Evolutionary conservation across 1,139 yeast species (phyloP).

Genomic region (Suhomyces taliae): DNA sequence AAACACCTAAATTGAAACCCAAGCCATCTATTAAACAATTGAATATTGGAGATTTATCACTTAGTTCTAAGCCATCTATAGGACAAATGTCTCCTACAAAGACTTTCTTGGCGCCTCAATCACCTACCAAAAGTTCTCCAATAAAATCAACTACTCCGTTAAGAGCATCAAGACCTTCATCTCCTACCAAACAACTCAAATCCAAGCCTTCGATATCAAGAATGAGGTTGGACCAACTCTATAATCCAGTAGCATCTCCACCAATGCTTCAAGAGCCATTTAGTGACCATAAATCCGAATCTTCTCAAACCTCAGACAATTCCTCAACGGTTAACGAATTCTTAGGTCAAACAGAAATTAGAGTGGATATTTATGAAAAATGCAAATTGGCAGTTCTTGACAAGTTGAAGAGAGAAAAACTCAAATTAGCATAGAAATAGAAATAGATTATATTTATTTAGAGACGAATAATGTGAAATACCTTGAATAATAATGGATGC

Average conservation of each 20-base stretch:
- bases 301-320: constrained; percentile 5
- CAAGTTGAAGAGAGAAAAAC: constrained; percentile 22
- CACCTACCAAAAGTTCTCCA: constrained; percentile 16
- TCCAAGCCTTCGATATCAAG: constrained; percentile 27
- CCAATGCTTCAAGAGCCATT: constrained; percentile 9
- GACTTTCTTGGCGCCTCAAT: background rate
- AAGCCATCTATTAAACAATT: constrained; percentile 5
- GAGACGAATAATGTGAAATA: no score
- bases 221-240: constrained; percentile 25
- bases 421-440: background rate
- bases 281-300: constrained; percentile 7
- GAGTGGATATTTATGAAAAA: constrained; percentile 26
- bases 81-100: background rate
- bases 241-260: constrained; percentile 27
- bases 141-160: constrained; percentile 18
- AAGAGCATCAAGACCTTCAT: constrained; percentile 4
- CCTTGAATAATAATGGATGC: no score
- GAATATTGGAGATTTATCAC: constrained; percentile 2
- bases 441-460: no score
- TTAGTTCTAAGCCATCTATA: constrained; percentile 1
- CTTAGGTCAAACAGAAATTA: constrained; percentile 3
- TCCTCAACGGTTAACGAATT: constrained; percentile 1
- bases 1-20: constrained; percentile 5
- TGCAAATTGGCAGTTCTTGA: constrained; percentile 29
- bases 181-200: constrained; percentile 13